Percentiles rank a stretch among this genome's conserved stretches.
These are phyloP conservation scores for Sporothrix dimorphospora DNA, from an alignment of 2,329 filamentous ascomycete genomes.

Conservation along the genomic window DNA sequence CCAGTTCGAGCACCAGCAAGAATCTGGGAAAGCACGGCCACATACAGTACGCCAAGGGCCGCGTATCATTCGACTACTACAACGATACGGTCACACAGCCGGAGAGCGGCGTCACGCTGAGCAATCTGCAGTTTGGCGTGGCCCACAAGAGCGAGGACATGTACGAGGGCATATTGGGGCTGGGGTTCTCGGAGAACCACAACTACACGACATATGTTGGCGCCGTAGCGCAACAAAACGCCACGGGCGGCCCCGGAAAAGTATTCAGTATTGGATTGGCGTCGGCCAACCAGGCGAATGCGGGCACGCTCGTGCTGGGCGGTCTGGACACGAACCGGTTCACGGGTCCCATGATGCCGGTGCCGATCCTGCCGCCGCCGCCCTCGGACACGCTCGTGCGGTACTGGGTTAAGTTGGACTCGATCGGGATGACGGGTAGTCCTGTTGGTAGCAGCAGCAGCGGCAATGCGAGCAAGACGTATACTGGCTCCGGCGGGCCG, in stretches of 20 bases:
- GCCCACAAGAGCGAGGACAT: slow-evolving; percentile 38
- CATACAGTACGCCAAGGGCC: slow-evolving; percentile 40
- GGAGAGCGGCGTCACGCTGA: slow-evolving; percentile 37
- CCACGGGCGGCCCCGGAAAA: slow-evolving; percentile 31
- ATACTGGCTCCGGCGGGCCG: slow-evolving; percentile 34
- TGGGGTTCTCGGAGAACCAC: slow-evolving; percentile 39
- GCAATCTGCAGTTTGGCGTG: slow-evolving; percentile 40
- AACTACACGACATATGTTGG: slow-evolving; percentile 40
- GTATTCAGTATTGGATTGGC: slow-evolving; percentile 38
- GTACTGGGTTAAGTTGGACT: slow-evolving; percentile 43
- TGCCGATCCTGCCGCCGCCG: slow-evolving; percentile 46
- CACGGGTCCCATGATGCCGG: slow-evolving; percentile 49
- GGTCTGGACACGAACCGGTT: slow-evolving; percentile 49
- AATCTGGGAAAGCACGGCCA: slow-evolving; percentile 31
- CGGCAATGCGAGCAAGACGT: slow-evolving; percentile 31
- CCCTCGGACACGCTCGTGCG: slow-evolving; percentile 36
- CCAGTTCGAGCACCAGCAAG: slow-evolving; percentile 36
- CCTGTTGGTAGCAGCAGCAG: slow-evolving; percentile 27
- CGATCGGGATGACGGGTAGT: slow-evolving; percentile 37
- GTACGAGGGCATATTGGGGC: slow-evolving; percentile 41
- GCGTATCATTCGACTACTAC: slow-evolving; percentile 39
- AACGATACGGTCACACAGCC: slow-evolving; percentile 40
- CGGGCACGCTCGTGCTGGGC: slow-evolving; percentile 42
- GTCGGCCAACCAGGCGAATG: slow-evolving; percentile 28
- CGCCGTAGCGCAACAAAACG: slow-evolving; percentile 37